Conservation (phyloP, 495 filamentous ascomycete species). For the Neurospora sp. region DNA sequence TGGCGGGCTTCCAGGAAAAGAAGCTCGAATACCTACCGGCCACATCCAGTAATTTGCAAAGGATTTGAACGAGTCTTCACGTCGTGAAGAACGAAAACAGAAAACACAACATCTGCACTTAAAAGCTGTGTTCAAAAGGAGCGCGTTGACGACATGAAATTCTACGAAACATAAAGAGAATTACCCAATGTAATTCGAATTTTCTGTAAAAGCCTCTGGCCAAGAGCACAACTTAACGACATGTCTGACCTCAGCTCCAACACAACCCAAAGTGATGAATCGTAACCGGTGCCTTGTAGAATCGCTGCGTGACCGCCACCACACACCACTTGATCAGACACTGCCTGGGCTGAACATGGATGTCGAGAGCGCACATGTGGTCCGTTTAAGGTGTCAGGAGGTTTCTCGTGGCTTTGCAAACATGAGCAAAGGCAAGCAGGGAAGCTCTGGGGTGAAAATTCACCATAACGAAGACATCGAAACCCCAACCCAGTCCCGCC, state of each 20-base stretch:
- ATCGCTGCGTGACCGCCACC: not conserved
- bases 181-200: not conserved
- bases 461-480: not conserved
- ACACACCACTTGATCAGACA: not conserved
- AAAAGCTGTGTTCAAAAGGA: not conserved
- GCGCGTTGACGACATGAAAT: too few relatives aligned
- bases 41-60: not conserved
- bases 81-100: not conserved
- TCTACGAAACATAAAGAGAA: not conserved
- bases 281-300: not conserved
- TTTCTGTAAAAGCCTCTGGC: not conserved
- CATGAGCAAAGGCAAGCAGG: not conserved
- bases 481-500: not conserved
- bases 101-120: not conserved
- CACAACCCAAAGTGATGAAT: not conserved
- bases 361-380: not conserved
- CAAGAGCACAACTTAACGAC: not conserved
- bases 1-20: not conserved
- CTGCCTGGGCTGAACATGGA: not conserved
- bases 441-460: not conserved
- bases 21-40: not conserved
- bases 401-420: not conserved
- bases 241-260: not conserved
- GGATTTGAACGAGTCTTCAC: not conserved
- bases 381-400: not conserved